Evolutionary conservation across 1,284 basidiomycete species (phyloP).

Genomic region (Dichomitus squalens): DNA sequence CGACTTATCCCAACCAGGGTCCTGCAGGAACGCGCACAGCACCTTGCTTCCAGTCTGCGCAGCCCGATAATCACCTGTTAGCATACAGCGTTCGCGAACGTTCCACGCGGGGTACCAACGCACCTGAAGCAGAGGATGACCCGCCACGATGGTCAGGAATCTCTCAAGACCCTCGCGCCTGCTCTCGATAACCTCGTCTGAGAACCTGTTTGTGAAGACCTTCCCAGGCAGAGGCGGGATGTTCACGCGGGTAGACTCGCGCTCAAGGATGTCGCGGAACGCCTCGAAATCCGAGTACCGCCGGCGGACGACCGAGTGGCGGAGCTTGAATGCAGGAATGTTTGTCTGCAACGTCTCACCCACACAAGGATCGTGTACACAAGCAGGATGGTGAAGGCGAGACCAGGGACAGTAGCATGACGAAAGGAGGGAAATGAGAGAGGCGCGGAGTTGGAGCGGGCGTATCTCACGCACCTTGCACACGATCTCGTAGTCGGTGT

Average conservation of each 20-base stretch:
- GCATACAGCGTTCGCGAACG: too few relatives aligned
- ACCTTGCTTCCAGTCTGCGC: slow-evolving; percentile 94
- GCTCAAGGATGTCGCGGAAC: slow-evolving; percentile 97
- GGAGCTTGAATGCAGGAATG: slow-evolving; percentile 97
- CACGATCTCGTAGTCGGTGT: slow-evolving; percentile 98
- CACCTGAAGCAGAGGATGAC: slow-evolving; percentile 94
- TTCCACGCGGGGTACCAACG: slow-evolving; percentile 25
- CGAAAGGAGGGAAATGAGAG: not conserved
- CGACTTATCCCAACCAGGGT: slow-evolving; percentile 80
- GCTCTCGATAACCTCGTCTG: slow-evolving; percentile 95
- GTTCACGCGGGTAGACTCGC: slow-evolving; percentile 95
- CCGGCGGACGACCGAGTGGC: slow-evolving; percentile 91
- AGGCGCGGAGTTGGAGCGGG: not conserved
- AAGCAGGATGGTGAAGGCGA: not conserved
- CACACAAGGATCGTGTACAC: not conserved
- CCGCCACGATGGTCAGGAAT: slow-evolving; percentile 95
- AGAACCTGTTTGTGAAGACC: slow-evolving; percentile 95
- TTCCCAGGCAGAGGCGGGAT: slow-evolving; percentile 97
- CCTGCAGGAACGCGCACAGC: slow-evolving; percentile 94
- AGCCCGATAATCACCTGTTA: not conserved
- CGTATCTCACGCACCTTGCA: slow-evolving; percentile 75
- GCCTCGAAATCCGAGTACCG: slow-evolving; percentile 99
- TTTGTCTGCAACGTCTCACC: slow-evolving; percentile 76
- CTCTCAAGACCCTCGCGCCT: slow-evolving; percentile 93
- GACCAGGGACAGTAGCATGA: not conserved